Evolutionary conservation across 495 filamentous ascomycete species (phyloP).

Genomic region (Aspergillus sclerotioniger): DNA sequence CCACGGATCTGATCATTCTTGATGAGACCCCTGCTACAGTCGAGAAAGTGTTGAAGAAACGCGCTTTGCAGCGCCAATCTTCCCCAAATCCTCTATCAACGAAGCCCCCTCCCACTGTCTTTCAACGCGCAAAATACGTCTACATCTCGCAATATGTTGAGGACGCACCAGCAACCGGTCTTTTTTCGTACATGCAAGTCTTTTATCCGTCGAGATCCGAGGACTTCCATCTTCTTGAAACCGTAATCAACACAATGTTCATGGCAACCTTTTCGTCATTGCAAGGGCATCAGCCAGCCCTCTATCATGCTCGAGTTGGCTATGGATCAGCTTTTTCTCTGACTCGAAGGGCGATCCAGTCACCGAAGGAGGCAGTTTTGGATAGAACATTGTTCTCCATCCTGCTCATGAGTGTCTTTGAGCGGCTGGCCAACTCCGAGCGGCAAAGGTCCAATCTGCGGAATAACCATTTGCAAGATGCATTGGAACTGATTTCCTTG

Average conservation of each 20-base stretch:
- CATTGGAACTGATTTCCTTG: constrained; percentile 7
- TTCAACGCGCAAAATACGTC: constrained; percentile 2
- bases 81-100: constrained; percentile 1
- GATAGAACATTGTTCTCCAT: constrained; percentile 6
- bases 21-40: constrained; percentile 1
- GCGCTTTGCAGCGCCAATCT: background rate
- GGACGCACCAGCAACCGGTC: background rate
- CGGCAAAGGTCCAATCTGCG: background rate
- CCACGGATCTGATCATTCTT: constrained; percentile 2
- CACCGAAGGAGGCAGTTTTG: background rate
- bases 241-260: background rate
- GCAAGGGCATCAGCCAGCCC: background rate
- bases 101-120: background rate
- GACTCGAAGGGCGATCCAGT: constrained; percentile 5
- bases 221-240: background rate
- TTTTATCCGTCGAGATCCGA: constrained; percentile 1
- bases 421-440: background rate
- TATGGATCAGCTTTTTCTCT: constrained; percentile 5
- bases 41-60: background rate
- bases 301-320: constrained; percentile 2
- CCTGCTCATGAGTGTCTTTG: constrained; percentile 6
- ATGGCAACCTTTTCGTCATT: constrained; percentile 5
- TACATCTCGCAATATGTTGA: constrained; percentile 6
- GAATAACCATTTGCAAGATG: constrained; percentile 1
- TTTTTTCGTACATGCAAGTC: constrained; percentile 9